These are phyloP conservation scores for Saccharomycopsis guyanensis DNA, from an alignment of 805 yeast species.

Conservation along the genomic window DNA sequence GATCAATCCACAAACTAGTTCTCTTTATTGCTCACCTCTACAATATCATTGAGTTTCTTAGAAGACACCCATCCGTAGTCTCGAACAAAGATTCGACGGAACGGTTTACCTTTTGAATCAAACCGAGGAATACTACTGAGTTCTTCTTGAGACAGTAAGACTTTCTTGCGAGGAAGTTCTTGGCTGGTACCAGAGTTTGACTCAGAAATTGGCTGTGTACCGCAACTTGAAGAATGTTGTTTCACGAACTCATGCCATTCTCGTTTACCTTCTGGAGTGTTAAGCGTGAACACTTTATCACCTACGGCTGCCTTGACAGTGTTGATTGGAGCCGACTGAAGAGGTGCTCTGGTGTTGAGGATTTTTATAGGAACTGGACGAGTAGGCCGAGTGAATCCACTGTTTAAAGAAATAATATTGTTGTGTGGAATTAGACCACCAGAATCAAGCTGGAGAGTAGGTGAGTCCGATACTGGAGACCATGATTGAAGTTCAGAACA, in stretches of 20 bases:
- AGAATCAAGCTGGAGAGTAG: too few species aligned
- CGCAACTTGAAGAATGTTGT: background rate
- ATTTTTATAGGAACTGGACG: background rate
- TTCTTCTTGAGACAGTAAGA: conserved; percentile 3
- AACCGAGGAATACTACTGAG: conserved; percentile 19
- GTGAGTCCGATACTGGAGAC: too few species aligned
- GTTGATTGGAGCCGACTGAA: conserved; percentile 3
- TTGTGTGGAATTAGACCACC: too few species aligned
- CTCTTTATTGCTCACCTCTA: too few species aligned
- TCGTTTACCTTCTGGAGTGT: conserved; percentile 15
- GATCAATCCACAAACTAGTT: too few species aligned
- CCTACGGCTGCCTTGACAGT: conserved; percentile 16
- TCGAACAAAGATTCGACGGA: conserved; percentile 39
- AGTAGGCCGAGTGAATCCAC: background rate
- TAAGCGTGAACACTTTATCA: conserved; percentile 15
- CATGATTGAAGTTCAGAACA: too few species aligned
- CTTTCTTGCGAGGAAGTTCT: background rate
- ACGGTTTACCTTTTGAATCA: conserved; percentile 35
- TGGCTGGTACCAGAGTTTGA: background rate
- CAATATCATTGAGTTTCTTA: conserved; percentile 22
- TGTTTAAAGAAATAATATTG: conserved; percentile 2
- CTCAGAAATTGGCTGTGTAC: too few species aligned
- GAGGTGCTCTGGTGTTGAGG: background rate
- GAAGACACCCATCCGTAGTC: conserved; percentile 44
- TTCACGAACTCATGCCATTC: conserved; percentile 17